Base-by-base conservation (phyloP, 768 basidiomycete genomes). In the Plicaturopsis crispa region DNA sequence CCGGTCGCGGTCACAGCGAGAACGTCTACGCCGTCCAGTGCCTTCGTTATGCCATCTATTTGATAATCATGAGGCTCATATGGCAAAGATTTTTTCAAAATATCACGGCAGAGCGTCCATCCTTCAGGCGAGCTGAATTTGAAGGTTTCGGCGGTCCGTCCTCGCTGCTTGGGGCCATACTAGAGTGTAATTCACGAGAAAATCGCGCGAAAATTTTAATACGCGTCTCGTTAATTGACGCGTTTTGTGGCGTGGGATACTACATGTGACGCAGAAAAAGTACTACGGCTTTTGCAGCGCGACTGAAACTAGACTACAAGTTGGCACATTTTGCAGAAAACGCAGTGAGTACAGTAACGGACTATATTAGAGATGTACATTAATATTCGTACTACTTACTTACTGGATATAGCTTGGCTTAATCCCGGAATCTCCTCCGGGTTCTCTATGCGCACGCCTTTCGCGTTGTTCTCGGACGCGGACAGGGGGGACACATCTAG, bases 401-500 rank as follows among this genome's bases (percentile, higher is more conserved):
- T n/a, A 54, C 42, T 39, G 45, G 22, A 37, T 22, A 70, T 51
- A 16, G 67, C 61, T 36, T 62, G 60, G 36, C 50, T 59, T 46
- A 89, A 57, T 10, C 84, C 84, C 4, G 59, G 58, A 28, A 89
- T 68, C 19, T 61, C 54, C 12, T 74, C 70, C 4, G 85, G 48
- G 6, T 61, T 48, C 56, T 90, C 88, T 4, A 86, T 53, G 7
- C 77, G 66, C 28, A 75, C 72, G 16, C 88, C 88, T 43, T 72
- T 67, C n/a, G 68, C 75, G 43, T 66, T 59, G 50, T 85, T 90
- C 58, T 88, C 86, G 26, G 69, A 64, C 6, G 78, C 79, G 4
- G 75, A 70, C 12, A 91, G 62, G 18, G 88, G 86, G 1, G 84
- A 80, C 10, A 90, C 83, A 42, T 67, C 63, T 24, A 81, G 66